These are phyloP conservation scores for Brasilioporus rufonigricans DNA, from an alignment of 768 basidiomycete species.

Conservation along the genomic window DNA sequence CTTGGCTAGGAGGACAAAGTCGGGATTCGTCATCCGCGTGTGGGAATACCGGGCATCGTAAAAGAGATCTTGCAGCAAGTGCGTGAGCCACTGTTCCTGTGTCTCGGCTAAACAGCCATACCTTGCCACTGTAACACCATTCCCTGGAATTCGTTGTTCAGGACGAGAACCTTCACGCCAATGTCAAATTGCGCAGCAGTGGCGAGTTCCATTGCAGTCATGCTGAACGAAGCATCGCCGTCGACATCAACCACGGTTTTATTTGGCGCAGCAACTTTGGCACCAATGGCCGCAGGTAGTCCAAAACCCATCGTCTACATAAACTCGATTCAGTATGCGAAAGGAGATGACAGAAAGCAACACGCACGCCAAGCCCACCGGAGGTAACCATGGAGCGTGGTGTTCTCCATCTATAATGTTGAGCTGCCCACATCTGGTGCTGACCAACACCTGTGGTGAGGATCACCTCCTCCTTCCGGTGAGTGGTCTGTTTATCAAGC, in stretches of 20 bases:
- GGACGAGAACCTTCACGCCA: constrained; percentile 89
- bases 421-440: constrained; percentile 99
- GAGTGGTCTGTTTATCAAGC: constrained; percentile 74
- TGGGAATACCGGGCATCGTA: constrained; percentile 97
- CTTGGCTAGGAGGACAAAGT: constrained; percentile 86
- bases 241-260: constrained; percentile 97
- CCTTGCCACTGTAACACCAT: constrained; percentile 99
- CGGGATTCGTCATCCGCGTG: constrained; percentile 92
- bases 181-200: constrained; percentile 91
- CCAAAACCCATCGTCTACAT: constrained; percentile 96
- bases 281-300: constrained; percentile 90
- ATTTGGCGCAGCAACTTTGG: constrained; percentile 92
- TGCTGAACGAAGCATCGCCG: constrained; percentile 97
- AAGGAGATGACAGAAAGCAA: not conserved
- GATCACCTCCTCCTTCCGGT: constrained; percentile 83
- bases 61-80: constrained; percentile 68
- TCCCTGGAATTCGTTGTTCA: constrained; percentile 98
- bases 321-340: not conserved
- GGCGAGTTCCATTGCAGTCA: constrained; percentile 99
- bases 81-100: constrained; percentile 1
- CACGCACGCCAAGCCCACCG: constrained; percentile 87
- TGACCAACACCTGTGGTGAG: constrained; percentile 96
- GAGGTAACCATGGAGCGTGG: constrained; percentile 90
- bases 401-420: constrained; percentile 86
- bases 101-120: constrained; percentile 30